Evolutionary conservation across 179 eudicot species (phyloP).

Genomic region (Drosera spatulata): DNA sequence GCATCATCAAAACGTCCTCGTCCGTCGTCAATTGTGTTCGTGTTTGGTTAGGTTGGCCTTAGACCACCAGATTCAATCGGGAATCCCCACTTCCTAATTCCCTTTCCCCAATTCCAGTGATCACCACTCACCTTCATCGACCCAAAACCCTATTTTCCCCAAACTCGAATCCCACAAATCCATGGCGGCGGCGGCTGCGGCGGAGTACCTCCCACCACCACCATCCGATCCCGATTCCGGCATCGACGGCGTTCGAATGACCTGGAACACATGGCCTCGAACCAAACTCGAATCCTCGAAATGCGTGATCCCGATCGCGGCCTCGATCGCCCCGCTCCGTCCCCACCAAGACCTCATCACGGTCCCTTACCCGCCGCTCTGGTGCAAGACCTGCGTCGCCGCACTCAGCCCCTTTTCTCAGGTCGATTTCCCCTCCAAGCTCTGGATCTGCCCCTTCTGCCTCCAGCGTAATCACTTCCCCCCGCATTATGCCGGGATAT

Average conservation of each 20-base stretch:
- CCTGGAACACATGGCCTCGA: constrained; percentile 90
- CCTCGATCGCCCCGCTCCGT: constrained; percentile 75
- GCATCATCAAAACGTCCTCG: too few species aligned
- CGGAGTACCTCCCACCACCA: too few species aligned
- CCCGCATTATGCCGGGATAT: constrained; percentile 48
- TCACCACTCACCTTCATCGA: too few species aligned
- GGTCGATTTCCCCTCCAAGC: constrained; percentile 60
- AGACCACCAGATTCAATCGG: too few species aligned
- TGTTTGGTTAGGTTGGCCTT: too few species aligned
- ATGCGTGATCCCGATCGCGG: constrained; percentile 87
- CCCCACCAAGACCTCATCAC: constrained; percentile 39
- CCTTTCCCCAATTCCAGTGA: too few species aligned
- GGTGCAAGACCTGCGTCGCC: constrained; percentile 67
- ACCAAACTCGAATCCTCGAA: constrained; percentile 81
- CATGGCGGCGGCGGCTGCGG: too few species aligned
- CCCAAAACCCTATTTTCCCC: too few species aligned
- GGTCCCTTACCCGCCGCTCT: constrained; percentile 70
- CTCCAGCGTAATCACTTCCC: constrained; percentile 87
- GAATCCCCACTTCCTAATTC: too few species aligned
- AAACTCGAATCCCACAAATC: too few species aligned
- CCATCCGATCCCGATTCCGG: constrained; percentile 48
- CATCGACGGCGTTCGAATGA: constrained; percentile 77
- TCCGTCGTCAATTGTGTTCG: too few species aligned
- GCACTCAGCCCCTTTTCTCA: constrained; percentile 62
- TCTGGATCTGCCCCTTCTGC: constrained; percentile 97